A percentile compares a stretch with the other conserved stretches of the same genome.
Evolutionary conservation across 1,139 yeast species (phyloP).

Genomic region (Hemisphaericaspora xylofermentans): DNA sequence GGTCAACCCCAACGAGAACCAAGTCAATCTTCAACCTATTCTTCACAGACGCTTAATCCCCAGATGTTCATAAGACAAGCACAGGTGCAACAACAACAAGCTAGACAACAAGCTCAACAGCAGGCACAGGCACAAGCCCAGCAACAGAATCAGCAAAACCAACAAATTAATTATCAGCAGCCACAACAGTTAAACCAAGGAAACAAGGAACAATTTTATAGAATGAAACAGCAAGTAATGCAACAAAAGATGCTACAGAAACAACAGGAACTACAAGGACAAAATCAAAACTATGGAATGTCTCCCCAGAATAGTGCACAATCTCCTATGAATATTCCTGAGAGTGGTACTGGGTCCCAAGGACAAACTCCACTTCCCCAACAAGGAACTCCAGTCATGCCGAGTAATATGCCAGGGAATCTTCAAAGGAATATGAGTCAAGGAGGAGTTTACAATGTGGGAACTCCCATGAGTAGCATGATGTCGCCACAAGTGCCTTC

Average conservation of each 20-base stretch:
- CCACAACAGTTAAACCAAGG: slow-evolving; percentile 16
- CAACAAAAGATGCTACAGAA: slow-evolving; percentile 21
- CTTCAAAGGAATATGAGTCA: slow-evolving; percentile 4
- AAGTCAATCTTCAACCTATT: slow-evolving; percentile 5
- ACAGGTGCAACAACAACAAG: slow-evolving; percentile 13
- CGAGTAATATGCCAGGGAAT: slow-evolving; percentile 1
- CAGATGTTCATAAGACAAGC: slow-evolving; percentile 28
- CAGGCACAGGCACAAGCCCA: slow-evolving; percentile 7
- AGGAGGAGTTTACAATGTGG: neutral
- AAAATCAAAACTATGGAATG: slow-evolving; percentile 8
- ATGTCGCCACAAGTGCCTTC: slow-evolving; percentile 13
- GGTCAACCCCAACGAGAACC: neutral
- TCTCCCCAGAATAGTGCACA: slow-evolving; percentile 15
- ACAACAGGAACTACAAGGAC: slow-evolving; percentile 12
- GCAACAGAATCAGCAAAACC: slow-evolving; percentile 15
- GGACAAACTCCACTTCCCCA: slow-evolving; percentile 10
- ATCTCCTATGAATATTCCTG: slow-evolving; percentile 7
- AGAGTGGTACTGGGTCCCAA: slow-evolving; percentile 6
- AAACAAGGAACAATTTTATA: slow-evolving; percentile 25
- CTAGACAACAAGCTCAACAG: slow-evolving; percentile 9
- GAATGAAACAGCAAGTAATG: slow-evolving; percentile 20
- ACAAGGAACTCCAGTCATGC: slow-evolving; percentile 12
- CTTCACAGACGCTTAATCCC: slow-evolving; percentile 21
- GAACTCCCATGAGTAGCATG: slow-evolving; percentile 5
- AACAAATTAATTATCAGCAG: slow-evolving; percentile 8